Evolutionary conservation across 306 rosid genomes (phyloP).

Genomic region (Malus sieversii): DNA sequence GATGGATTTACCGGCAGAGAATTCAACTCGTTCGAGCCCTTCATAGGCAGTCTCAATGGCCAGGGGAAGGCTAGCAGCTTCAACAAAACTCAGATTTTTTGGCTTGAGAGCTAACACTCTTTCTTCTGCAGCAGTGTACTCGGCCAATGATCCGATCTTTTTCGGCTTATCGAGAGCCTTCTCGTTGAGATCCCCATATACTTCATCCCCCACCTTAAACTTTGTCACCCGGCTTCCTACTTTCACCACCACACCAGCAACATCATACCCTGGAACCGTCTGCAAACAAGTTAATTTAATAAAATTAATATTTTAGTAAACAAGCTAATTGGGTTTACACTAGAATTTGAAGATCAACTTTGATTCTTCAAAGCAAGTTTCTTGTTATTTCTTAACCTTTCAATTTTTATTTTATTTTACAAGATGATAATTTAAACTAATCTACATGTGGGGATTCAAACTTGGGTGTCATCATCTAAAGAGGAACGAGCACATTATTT

Average conservation of each 20-base stretch:
- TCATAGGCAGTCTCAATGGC: constrained; percentile 63
- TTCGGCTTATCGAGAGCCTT: constrained; percentile 25
- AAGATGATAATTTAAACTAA: too few species aligned
- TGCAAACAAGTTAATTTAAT: too few species aligned
- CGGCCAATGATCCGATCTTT: constrained; percentile 42
- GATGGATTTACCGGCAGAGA: constrained; percentile 50
- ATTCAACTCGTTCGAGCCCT: constrained; percentile 39
- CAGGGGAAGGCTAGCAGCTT: constrained; percentile 76
- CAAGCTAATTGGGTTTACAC: too few species aligned
- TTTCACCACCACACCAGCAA: constrained; percentile 62
- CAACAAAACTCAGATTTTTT: constrained; percentile 48
- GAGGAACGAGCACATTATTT: too few species aligned
- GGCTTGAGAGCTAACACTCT: constrained; percentile 57
- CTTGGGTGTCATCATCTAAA: too few species aligned
- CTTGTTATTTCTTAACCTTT: too few species aligned
- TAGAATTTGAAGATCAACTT: background rate
- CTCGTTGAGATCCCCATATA: constrained; percentile 54
- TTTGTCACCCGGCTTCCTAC: constrained; percentile 54
- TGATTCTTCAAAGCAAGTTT: background rate
- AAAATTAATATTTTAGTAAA: too few species aligned
- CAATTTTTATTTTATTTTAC: background rate
- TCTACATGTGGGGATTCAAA: too few species aligned
- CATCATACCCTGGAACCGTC: constrained; percentile 48
- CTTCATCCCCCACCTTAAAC: constrained; percentile 67
- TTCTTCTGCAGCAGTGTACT: constrained; percentile 50